Base-by-base conservation (phyloP, 768 basidiomycete species). In the Astraeus odoratus region DNA sequence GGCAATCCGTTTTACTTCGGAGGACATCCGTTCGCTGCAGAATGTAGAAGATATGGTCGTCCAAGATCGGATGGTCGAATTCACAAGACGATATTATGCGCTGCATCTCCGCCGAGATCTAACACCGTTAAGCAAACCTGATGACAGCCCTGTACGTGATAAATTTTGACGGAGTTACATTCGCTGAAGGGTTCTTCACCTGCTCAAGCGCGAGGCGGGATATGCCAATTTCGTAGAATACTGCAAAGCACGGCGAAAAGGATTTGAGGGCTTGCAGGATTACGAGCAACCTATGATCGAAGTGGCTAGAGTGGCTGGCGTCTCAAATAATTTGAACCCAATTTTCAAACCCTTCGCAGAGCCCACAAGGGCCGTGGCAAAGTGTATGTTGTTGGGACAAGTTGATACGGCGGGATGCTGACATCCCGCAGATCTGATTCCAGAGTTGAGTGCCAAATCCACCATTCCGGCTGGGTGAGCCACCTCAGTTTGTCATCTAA, bases 61-160 rank as follows among this genome's bases (percentile, higher is more conserved):
- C 26, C 85, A 88, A 61, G 88, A 91, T 54, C 72, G 86, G 47
- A 72, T 70, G 65, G 76, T 78, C n/a, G 86, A 86, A 57, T 86
- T 82, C 54, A 87, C 86, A 2, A 69, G 81, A 48, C 73, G 86
- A 36, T 89, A 83, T 57, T 74, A 72, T 54, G 75, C 74, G 16
- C 57, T 76, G 22, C 64, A 59, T 34, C 60, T 89, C 25, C 69
- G 87, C 41, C 65, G 55, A 18, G 90, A 92, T 59, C 57, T 93
- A 54, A 81, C 74, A 13, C 89, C 90, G 23, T 59, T 83, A 48
- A 85, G 83, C 61, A 81, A 80, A 55, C 81, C 82, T 8, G 65
- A 61, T 19, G 83, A 83, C 56, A 79, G 79, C 47, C 65, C 71
- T 25, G 85, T 87, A 62, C 52, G 82, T 73, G 22, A 42, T 26